Evolutionary conservation across 1,139 yeast genomes (phyloP).

Genomic region (Diutina ranongensis): DNA sequence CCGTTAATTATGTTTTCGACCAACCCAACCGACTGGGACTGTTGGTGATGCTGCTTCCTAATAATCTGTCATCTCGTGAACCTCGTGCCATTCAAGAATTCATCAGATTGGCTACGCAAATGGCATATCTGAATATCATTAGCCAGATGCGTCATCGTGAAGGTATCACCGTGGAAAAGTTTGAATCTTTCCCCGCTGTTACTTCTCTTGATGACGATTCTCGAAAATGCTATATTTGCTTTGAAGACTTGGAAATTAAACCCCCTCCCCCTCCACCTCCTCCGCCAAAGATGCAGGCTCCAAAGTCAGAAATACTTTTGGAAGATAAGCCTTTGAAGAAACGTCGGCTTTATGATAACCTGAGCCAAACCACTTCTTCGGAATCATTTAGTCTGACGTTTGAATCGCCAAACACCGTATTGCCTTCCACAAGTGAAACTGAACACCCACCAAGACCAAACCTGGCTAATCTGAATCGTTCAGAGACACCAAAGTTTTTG

Average conservation of each 20-base stretch:
- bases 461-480: neutral
- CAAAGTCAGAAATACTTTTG: neutral
- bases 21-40: constrained; percentile 35
- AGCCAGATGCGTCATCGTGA: constrained; percentile 20
- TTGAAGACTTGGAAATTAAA: constrained; percentile 25
- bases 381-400: neutral
- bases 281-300: neutral
- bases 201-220: constrained; percentile 14
- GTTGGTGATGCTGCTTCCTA: constrained; percentile 50
- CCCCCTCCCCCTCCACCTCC: neutral
- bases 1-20: constrained; percentile 32
- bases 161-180: constrained; percentile 42
- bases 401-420: no score
- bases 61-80: constrained; percentile 44
- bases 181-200: constrained; percentile 32
- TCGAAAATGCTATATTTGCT: constrained; percentile 53
- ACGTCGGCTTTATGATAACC: constrained; percentile 7
- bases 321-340: constrained; percentile 4
- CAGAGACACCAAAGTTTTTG: constrained; percentile 11
- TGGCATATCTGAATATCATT: constrained; percentile 53
- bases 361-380: neutral
- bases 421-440: no score
- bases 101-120: constrained; percentile 54
- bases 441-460: no score
- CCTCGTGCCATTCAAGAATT: constrained; percentile 44